phyloP scores from a whole-genome alignment of 371 early-diverging fungal species.

The Neoconidiobolus thromboides region DNA sequence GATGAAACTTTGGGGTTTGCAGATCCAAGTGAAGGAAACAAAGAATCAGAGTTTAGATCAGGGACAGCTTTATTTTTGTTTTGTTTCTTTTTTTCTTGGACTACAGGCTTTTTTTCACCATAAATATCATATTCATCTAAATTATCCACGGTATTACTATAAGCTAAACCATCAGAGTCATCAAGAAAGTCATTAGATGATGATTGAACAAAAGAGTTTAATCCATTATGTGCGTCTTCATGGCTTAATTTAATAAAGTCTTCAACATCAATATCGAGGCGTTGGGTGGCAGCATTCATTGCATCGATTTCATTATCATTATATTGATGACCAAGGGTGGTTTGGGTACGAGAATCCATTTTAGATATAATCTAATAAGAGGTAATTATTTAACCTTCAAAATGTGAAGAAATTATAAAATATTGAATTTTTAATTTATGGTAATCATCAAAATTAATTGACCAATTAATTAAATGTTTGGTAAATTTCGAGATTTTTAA shows the following conservation, averaged over 20 bases:
- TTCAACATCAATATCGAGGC: not conserved
- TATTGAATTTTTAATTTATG: no score
- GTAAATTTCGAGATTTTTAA: no score
- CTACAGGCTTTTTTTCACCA: not conserved
- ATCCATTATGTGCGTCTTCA: no score
- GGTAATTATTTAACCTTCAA: no score
- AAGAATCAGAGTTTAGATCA: constrained; percentile 6
- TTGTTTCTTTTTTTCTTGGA: not conserved
- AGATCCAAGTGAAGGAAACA: constrained; percentile 6
- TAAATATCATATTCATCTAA: not conserved
- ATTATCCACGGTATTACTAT: not conserved
- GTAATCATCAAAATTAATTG: no score
- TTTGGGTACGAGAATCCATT: no score
- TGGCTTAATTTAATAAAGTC: not conserved
- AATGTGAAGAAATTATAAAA: no score
- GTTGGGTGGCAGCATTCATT: constrained; percentile 2
- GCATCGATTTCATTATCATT: not conserved
- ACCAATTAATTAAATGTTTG: no score
- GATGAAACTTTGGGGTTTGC: not conserved
- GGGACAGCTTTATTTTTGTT: not conserved
- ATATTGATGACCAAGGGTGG: no score
- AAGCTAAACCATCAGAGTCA: not conserved
- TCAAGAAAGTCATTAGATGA: not conserved
- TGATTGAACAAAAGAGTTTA: not conserved
- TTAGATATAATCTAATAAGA: no score